phyloP scores from a whole-genome alignment of 2,329 filamentous ascomycete genomes.

The Paramyrothecium sp. region DNA sequence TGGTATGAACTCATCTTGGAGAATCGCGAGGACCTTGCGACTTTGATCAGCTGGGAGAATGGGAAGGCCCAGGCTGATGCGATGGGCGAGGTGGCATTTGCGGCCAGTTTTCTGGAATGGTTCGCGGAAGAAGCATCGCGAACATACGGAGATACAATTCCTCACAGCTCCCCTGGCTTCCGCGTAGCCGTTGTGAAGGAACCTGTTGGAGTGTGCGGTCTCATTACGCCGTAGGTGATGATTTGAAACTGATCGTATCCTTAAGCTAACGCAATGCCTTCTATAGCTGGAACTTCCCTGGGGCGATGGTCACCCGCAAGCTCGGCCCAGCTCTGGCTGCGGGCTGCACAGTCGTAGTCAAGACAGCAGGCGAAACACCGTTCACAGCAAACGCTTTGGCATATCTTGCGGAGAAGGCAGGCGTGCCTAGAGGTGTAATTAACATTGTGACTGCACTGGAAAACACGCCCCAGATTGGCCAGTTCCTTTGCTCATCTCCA shows the following conservation, averaged over 20 bases:
- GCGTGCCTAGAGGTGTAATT: conserved; percentile 56
- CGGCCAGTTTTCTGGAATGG: conserved; percentile 58
- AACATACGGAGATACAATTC: conserved; percentile 57
- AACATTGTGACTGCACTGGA: conserved; percentile 63
- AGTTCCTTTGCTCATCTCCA: conserved; percentile 60
- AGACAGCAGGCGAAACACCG: conserved; percentile 70
- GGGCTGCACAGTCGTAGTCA: conserved; percentile 72
- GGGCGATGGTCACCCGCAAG: conserved; percentile 50
- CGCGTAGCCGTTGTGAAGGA: conserved; percentile 26
- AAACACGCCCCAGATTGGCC: conserved; percentile 65
- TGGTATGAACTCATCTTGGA: conserved; percentile 63
- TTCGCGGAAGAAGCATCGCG: conserved; percentile 58
- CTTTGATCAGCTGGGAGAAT: conserved; percentile 67
- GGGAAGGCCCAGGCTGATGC: conserved; percentile 63
- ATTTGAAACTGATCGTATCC: not conserved
- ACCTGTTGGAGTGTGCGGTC: conserved; percentile 11
- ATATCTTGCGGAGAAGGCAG: conserved; percentile 65
- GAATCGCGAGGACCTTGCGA: conserved; percentile 62
- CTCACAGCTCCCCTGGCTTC: conserved; percentile 53
- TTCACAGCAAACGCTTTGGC: conserved; percentile 69
- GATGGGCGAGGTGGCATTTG: conserved; percentile 52
- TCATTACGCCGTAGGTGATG: conserved; percentile 49
- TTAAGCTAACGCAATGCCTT: conserved; percentile 44
- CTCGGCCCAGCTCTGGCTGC: conserved; percentile 58
- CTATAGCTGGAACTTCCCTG: conserved; percentile 65